Evolutionary conservation across 169 alveolate genomes (phyloP).

Genomic region (Miamiensis avidus): DNA sequence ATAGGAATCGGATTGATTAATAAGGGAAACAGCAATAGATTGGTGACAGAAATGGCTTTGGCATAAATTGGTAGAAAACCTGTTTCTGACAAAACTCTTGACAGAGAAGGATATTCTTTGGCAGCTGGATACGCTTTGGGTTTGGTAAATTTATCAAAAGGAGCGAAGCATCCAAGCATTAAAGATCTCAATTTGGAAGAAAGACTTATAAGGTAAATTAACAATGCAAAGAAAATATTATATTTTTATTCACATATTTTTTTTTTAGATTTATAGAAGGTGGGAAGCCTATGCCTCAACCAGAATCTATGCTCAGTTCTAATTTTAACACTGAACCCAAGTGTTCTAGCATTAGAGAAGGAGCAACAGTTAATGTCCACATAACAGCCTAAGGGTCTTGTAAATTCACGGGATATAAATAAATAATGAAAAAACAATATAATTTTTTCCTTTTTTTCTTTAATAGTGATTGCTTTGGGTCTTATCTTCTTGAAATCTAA

Average conservation of each 20-base stretch:
- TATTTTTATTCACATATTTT: too few relatives aligned
- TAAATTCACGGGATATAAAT: too few relatives aligned
- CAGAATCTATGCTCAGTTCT: conserved; percentile 52
- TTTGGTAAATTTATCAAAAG: conserved; percentile 82
- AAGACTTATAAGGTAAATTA: conserved; percentile 61
- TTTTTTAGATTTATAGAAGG: conserved; percentile 70
- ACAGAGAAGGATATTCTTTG: conserved; percentile 83
- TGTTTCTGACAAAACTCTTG: conserved; percentile 66
- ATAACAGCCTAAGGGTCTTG: conserved; percentile 84
- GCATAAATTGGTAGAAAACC: conserved; percentile 86
- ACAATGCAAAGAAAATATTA: too few relatives aligned
- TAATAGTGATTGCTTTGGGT: conserved; percentile 68
- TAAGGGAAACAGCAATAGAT: conserved; percentile 73
- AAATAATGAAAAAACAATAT: too few relatives aligned
- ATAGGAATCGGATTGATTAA: conserved; percentile 85
- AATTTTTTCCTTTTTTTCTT: too few relatives aligned
- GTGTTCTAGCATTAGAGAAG: conserved; percentile 75
- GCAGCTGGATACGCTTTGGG: conserved; percentile 88
- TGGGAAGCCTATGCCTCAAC: conserved; percentile 68
- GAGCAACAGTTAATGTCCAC: conserved; percentile 78
- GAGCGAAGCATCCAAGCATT: conserved; percentile 68
- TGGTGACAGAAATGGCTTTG: conserved; percentile 85
- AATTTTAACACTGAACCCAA: conserved; percentile 60
- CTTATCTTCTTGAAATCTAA: conserved; percentile 76
- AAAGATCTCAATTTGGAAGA: conserved; percentile 77